A percentile compares a stretch with the other conserved stretches of the same genome.
Evolutionary conservation across 768 basidiomycete species (phyloP).

Genomic region (Phaeolepiota aurea): DNA sequence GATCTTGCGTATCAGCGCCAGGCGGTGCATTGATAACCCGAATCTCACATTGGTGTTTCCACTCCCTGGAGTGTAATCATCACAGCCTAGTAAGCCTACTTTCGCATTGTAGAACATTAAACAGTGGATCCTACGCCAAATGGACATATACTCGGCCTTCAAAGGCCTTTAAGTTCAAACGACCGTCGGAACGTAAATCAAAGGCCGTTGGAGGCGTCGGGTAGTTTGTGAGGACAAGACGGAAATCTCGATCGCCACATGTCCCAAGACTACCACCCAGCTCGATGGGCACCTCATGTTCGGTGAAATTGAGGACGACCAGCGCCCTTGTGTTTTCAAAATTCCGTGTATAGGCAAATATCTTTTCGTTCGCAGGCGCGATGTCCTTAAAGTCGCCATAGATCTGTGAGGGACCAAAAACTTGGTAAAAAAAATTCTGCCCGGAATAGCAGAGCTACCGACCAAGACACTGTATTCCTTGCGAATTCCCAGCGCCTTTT

Average conservation of each 20-base stretch:
- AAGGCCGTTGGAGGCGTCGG: neutral
- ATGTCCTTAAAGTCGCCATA: constrained; percentile 55
- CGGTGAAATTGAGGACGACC: constrained; percentile 41
- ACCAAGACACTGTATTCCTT: constrained; percentile 50
- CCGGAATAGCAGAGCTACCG: constrained; percentile 9
- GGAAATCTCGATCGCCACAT: constrained; percentile 8
- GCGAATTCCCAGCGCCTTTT: constrained; percentile 40
- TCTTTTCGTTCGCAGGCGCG: constrained; percentile 32
- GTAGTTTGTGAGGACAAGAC: constrained; percentile 23
- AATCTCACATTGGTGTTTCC: too few species aligned
- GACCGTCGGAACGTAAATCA: constrained; percentile 2
- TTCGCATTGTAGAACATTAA: too few species aligned
- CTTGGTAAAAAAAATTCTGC: neutral
- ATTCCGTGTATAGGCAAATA: constrained; percentile 47
- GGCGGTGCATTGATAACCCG: too few species aligned
- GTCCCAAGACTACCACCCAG: too few species aligned
- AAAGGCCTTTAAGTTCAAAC: constrained; percentile 16
- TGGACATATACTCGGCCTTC: constrained; percentile 25
- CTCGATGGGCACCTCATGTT: constrained; percentile 12
- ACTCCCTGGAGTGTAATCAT: too few species aligned
- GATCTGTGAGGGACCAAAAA: constrained; percentile 24
- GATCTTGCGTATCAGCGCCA: too few species aligned
- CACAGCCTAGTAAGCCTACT: too few species aligned
- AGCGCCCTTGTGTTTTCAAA: constrained; percentile 26
- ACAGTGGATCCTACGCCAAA: too few species aligned